phyloP scores from a whole-genome alignment of 345 rosid genomes.

The Sapria himalayana region DNA sequence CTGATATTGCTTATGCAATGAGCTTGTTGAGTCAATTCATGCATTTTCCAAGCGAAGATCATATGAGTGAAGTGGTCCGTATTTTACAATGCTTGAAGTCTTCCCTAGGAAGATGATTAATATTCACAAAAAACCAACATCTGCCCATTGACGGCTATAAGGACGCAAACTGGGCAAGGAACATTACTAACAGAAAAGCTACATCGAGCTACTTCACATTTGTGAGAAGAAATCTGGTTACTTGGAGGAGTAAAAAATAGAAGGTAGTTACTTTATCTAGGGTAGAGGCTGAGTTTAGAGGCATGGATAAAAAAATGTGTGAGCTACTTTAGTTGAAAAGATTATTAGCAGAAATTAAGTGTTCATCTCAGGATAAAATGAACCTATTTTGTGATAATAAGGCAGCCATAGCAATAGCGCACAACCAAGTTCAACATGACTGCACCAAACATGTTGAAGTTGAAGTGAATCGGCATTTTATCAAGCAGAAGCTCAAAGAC shows the following conservation, averaged over 20 bases:
- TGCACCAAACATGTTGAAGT: too few relatives aligned
- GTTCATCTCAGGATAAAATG: background rate
- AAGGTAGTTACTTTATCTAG: background rate
- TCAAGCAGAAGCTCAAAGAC: too few relatives aligned
- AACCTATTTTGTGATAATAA: background rate
- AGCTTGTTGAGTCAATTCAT: conserved; percentile 2
- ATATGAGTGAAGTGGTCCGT: background rate
- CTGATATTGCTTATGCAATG: background rate
- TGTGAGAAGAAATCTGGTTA: background rate
- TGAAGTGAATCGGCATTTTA: too few relatives aligned
- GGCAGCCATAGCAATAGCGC: too few relatives aligned
- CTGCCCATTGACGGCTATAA: background rate
- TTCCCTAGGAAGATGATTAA: background rate
- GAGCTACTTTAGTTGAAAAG: too few relatives aligned
- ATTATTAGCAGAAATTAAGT: background rate
- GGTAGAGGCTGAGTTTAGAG: background rate
- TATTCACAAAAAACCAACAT: background rate
- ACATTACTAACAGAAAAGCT: background rate
- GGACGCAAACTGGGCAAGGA: background rate
- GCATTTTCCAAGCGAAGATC: too few relatives aligned
- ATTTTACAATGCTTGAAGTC: background rate
- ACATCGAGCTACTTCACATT: conserved; percentile 1
- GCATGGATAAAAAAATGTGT: background rate
- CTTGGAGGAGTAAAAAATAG: conserved; percentile 1
- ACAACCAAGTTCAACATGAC: too few relatives aligned